Percentiles rank a stretch among this genome's conserved stretches.
These are phyloP conservation scores for Phymatotrichopsis omnivora DNA, from an alignment of 2,329 filamentous ascomycete species.

Conservation along the genomic window DNA sequence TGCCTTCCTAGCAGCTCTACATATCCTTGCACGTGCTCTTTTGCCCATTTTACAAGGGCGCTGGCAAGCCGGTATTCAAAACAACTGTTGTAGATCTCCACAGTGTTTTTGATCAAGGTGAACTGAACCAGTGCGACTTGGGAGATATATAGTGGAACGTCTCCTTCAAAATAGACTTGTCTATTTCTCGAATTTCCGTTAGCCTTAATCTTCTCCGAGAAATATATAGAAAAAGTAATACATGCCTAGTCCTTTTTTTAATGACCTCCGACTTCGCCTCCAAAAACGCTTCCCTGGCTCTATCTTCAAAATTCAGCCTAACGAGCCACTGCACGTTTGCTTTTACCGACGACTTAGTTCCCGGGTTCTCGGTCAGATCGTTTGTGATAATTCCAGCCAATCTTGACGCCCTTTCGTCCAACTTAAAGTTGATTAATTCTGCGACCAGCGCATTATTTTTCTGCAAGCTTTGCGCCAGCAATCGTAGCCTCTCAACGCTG, in stretches of 20 bases:
- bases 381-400: conserved; percentile 67
- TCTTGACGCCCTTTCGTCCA: conserved; percentile 70
- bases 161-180: conserved; percentile 90
- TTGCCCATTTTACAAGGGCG: conserved; percentile 96
- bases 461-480: conserved; percentile 59
- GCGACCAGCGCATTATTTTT: conserved; percentile 81
- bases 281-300: conserved; percentile 77
- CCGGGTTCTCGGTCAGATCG: conserved; percentile 66
- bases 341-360: conserved; percentile 65
- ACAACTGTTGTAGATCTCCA: conserved; percentile 75
- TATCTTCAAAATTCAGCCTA: conserved; percentile 79
- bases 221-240: conserved; percentile 1
- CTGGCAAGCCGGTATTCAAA: conserved; percentile 84
- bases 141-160: conserved; percentile 87
- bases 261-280: conserved; percentile 68
- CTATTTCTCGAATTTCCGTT: conserved; percentile 39
- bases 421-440: conserved; percentile 84
- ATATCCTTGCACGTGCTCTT: conserved; percentile 84
- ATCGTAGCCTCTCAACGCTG: conserved; percentile 74
- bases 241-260: conserved; percentile 69
- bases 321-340: conserved; percentile 76
- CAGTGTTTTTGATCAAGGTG: conserved; percentile 84
- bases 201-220: conserved; percentile 26
- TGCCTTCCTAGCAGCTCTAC: conserved; percentile 74
- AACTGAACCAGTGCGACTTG: conserved; percentile 95